Base-by-base conservation (phyloP, 1,284 basidiomycete genomes). In the Trametes hirsuta region DNA sequence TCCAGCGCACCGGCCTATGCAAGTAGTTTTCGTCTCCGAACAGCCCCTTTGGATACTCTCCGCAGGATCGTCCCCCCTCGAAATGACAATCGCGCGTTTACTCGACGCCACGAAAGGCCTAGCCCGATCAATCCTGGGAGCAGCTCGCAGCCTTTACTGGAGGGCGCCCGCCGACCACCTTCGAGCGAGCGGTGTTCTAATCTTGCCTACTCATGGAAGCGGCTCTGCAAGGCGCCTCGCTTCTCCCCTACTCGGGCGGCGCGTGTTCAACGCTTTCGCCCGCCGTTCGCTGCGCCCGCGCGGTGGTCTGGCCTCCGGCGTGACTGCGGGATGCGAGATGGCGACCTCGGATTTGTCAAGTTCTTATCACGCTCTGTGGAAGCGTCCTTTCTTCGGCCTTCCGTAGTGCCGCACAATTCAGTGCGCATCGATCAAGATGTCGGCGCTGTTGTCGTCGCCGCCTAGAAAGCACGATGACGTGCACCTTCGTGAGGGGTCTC, bases 351-450 rank as follows among this genome's bases (percentile, higher is more conserved):
- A 42, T 52, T 18, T 18, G 47, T 37, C 36, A 24, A 39, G 44
- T 42, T 48, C 40, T 64, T 61, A 64, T 59, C 63, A 45, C 54
- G 48, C 22, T 53, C 42, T 52, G 61, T 48, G 22, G 44, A 58
- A 48, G 49, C 48, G 52, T 48, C 42, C 51, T 55, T 34, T 46
- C 52, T 39, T 41, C 64, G 58, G 55, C 30, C 61, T 53, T 53
- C 59, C 64, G 56, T 47, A 47, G 50, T 44, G 47, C 58, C 55
- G 58, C 41, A 48, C 44, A 46, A 58, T 54, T 57, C 52, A 58
- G 45, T 49, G 21, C 46, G 4, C 47, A 65, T 62, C 63, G 58
- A 65, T 65, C 64, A 53, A 59, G 56, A 56, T 59, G 44, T 47
- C 37, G 45, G 53, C 37, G 45, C 49, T 30, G 25, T 30, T 56